Percentiles rank a stretch among this genome's conserved stretches.
Conservation (phyloP, 192 early-diverging fungal species). For the Jimgerdemannia lactiflua region DNA sequence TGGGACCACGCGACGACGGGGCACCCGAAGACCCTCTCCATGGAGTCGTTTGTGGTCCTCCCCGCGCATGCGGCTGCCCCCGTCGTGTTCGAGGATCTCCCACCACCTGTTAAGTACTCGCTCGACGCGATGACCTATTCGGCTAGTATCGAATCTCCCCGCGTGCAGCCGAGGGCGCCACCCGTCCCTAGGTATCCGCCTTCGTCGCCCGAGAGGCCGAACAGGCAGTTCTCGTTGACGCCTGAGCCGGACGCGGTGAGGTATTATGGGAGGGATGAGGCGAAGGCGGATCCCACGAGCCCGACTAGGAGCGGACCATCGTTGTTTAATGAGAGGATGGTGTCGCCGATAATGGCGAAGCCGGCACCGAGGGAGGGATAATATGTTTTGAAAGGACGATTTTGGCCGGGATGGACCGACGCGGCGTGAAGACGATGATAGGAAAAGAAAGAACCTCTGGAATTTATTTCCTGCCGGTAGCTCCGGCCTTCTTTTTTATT, state of each 20-base stretch:
- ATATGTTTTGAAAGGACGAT: not conserved
- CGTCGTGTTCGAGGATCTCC: conserved; percentile 8
- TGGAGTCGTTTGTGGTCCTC: not conserved
- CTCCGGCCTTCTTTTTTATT: too few relatives aligned
- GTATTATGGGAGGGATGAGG: not conserved
- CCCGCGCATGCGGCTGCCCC: not conserved
- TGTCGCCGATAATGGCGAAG: not conserved
- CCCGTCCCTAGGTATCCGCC: too few relatives aligned
- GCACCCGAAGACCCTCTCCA: too few relatives aligned
- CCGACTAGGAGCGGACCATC: too few relatives aligned
- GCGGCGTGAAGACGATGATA: too few relatives aligned
- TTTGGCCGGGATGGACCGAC: too few relatives aligned
- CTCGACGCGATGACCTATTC: not conserved
- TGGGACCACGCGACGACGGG: too few relatives aligned
- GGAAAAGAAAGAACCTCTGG: too few relatives aligned
- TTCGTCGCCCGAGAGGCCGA: not conserved
- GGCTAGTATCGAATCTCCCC: not conserved
- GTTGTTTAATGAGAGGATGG: too few relatives aligned
- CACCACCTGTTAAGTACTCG: conserved; percentile 6
- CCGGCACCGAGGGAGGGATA: not conserved
- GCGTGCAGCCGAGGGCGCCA: too few relatives aligned
- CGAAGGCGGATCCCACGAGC: too few relatives aligned
- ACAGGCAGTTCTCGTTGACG: not conserved
- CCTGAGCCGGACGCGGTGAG: not conserved
- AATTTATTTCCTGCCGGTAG: too few relatives aligned